Percentiles rank a stretch among this genome's conserved stretches.
Conservation (phyloP, 345 rosid species). For the Aethionema arabicum region DNA sequence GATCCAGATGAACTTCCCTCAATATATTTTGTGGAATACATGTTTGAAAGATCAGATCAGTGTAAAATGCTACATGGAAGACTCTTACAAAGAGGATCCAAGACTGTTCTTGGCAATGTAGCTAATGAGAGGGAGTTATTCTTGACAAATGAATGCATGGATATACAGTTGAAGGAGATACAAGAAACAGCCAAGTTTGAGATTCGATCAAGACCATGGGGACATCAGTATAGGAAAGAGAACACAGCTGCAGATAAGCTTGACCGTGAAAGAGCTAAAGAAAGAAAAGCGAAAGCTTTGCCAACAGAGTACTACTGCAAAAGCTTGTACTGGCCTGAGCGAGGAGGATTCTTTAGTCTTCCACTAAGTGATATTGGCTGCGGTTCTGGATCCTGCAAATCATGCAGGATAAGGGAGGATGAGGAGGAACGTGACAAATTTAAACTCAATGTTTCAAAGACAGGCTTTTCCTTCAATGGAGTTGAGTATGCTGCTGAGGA, state of each 20-base stretch:
- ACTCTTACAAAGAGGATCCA: slow-evolving; percentile 48
- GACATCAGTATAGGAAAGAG: slow-evolving; percentile 54
- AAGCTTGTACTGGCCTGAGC: slow-evolving; percentile 57
- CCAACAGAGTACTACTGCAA: slow-evolving; percentile 56
- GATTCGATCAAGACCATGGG: slow-evolving; percentile 59
- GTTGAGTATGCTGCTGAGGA: slow-evolving; percentile 46
- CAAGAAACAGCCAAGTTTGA: slow-evolving; percentile 43
- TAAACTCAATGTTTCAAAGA: slow-evolving; percentile 33
- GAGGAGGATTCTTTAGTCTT: slow-evolving; percentile 68
- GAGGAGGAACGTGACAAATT: slow-evolving; percentile 34
- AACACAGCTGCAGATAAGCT: slow-evolving; percentile 39
- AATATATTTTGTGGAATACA: slow-evolving; percentile 62
- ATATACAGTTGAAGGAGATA: slow-evolving; percentile 46
- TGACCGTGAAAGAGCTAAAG: slow-evolving; percentile 54
- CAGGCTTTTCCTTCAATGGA: slow-evolving; percentile 44
- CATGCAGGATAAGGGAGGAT: slow-evolving; percentile 47
- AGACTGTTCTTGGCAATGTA: slow-evolving; percentile 61
- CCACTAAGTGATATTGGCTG: slow-evolving; percentile 44
- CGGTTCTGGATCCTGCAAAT: slow-evolving; percentile 50
- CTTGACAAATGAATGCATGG: slow-evolving; percentile 50
- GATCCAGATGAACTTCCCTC: slow-evolving; percentile 44
- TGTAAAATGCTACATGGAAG: slow-evolving; percentile 65
- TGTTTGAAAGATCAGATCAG: slow-evolving; percentile 49
- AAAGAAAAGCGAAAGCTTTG: slow-evolving; percentile 51
- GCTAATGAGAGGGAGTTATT: slow-evolving; percentile 69